Conservation (phyloP, 805 yeast genomes). For the Saccharomycopsis lassenensis region DNA sequence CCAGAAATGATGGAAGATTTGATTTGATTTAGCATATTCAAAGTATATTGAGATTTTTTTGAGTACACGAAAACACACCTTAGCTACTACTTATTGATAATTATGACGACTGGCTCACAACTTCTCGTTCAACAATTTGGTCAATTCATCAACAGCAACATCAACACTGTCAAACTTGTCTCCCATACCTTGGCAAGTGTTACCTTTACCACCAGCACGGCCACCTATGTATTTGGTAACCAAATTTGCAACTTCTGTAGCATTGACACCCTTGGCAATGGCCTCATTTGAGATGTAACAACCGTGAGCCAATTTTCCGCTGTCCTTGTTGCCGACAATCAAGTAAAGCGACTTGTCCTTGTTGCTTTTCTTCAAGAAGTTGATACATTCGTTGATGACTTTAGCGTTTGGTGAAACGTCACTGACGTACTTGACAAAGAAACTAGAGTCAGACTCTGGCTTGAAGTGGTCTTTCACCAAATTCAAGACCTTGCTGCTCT, state of each 20-base stretch:
- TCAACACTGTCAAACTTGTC: slow-evolving; percentile 59
- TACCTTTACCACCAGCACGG: slow-evolving; percentile 97
- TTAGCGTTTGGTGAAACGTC: slow-evolving; percentile 76
- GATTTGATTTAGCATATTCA: no score
- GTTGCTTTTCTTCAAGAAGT: slow-evolving; percentile 64
- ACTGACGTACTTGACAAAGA: slow-evolving; percentile 50
- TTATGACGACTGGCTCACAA: slow-evolving; percentile 26
- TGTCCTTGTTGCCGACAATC: slow-evolving; percentile 52
- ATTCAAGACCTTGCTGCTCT: slow-evolving; percentile 70
- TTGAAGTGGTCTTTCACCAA: slow-evolving; percentile 60
- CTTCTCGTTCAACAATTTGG: slow-evolving; percentile 48
- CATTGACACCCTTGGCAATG: slow-evolving; percentile 57
- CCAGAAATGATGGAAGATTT: no score
- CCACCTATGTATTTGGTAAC: slow-evolving; percentile 82
- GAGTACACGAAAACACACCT: no score
- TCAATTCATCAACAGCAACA: slow-evolving; percentile 65
- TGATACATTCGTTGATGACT: slow-evolving; percentile 88
- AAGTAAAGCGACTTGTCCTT: slow-evolving; percentile 69
- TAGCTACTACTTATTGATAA: no score
- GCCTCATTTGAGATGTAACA: slow-evolving; percentile 74
- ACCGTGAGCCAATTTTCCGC: slow-evolving; percentile 86
- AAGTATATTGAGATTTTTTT: no score
- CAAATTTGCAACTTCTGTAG: slow-evolving; percentile 60
- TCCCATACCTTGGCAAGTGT: slow-evolving; percentile 95
- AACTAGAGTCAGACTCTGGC: slow-evolving; percentile 32